These are phyloP conservation scores for Cladophialophora yegresii DNA, from an alignment of 2,329 filamentous ascomycete genomes.

Conservation along the genomic window DNA sequence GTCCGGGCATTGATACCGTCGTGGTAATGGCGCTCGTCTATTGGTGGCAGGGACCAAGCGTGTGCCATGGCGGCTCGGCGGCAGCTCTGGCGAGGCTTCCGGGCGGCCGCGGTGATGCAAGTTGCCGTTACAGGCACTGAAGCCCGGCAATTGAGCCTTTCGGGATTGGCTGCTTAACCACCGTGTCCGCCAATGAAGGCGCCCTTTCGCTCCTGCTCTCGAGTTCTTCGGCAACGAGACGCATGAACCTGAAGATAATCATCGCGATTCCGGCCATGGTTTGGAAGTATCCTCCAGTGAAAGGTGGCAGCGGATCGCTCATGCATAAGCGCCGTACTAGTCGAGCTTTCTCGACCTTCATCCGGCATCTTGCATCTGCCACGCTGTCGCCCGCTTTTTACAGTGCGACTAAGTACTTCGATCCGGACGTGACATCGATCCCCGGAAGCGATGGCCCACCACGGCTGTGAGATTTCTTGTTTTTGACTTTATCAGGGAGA, in stretches of 20 bases:
- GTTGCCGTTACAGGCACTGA: background rate
- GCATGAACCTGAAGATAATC: conserved; percentile 5
- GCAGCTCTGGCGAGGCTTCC: background rate
- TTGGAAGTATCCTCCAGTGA: background rate
- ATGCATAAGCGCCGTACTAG: background rate
- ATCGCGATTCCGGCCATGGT: background rate
- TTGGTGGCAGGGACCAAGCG: background rate
- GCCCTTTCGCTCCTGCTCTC: background rate
- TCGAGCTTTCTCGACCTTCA: background rate
- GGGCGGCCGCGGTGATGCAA: background rate
- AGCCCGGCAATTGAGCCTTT: background rate
- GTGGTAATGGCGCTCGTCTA: background rate
- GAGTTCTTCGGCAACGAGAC: background rate
- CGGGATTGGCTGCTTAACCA: background rate
- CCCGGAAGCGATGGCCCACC: too few species aligned
- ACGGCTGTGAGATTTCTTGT: background rate
- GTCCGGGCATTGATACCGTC: background rate
- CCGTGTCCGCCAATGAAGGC: background rate
- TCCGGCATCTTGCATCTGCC: background rate
- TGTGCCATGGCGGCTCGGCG: background rate
- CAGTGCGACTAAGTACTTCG: background rate
- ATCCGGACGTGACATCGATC: background rate
- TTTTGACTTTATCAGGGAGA: background rate
- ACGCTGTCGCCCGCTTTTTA: conserved; percentile 5
- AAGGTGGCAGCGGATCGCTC: background rate